Evolutionary conservation across 2,329 filamentous ascomycete species (phyloP).

Genomic region (Microdochium paspali): DNA sequence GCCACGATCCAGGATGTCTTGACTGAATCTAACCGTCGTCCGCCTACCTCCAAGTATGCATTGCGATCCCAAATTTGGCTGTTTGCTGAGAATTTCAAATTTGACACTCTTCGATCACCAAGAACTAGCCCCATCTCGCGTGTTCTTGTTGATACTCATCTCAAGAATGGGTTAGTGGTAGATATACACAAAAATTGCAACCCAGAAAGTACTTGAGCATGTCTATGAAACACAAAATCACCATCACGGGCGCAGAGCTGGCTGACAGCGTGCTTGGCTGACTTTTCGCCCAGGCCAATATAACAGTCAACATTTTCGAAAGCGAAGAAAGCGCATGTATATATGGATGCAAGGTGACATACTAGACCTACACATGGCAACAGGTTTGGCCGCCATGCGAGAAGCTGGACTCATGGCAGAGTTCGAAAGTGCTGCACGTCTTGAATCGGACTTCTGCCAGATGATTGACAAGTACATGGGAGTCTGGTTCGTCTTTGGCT

Average conservation of each 20-base stretch:
- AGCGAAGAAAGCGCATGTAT: constrained; percentile 28
- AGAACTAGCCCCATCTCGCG: too few species aligned
- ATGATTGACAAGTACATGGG: constrained; percentile 32
- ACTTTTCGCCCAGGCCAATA: constrained; percentile 35
- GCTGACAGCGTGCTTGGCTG: constrained; percentile 40
- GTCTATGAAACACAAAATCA: constrained; percentile 18
- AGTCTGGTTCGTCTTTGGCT: constrained; percentile 19
- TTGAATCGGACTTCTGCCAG: constrained; percentile 40
- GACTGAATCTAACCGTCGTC: too few species aligned
- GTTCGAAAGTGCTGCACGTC: constrained; percentile 39
- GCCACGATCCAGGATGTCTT: too few species aligned
- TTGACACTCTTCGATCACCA: too few species aligned
- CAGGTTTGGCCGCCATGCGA: constrained; percentile 39
- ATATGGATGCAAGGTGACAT: constrained; percentile 40
- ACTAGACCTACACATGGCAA: constrained; percentile 42
- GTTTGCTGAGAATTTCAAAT: too few species aligned
- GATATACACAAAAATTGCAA: too few species aligned
- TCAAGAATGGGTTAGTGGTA: too few species aligned
- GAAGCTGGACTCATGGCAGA: constrained; percentile 38
- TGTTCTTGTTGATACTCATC: too few species aligned
- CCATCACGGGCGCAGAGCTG: constrained; percentile 39
- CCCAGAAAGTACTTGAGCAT: constrained; percentile 2
- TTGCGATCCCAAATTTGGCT: too few species aligned
- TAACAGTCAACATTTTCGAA: constrained; percentile 41
- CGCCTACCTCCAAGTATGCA: too few species aligned